Conservation (phyloP, 2,329 filamentous ascomycete species). For the Pseudohalonectria lignicola region DNA sequence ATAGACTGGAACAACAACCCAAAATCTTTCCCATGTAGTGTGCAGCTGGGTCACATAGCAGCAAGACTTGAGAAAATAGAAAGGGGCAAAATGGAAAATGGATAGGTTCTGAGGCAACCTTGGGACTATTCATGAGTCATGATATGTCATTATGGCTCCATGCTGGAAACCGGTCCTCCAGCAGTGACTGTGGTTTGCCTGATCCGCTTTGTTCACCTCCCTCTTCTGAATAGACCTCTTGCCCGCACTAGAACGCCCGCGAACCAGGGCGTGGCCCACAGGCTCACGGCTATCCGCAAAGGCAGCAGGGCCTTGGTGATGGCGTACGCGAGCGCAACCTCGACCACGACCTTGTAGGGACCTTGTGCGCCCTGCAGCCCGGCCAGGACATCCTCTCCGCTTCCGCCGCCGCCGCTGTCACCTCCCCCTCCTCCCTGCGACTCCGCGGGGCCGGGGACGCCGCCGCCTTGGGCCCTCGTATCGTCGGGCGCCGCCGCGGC, state of each 20-base stretch:
- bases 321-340: conserved; percentile 81
- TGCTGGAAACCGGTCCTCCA: too few species aligned
- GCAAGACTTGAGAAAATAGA: too few species aligned
- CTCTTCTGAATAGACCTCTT: neutral
- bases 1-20: too few species aligned
- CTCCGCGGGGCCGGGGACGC: conserved; percentile 1
- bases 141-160: too few species aligned
- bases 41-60: too few species aligned
- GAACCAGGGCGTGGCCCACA: conserved; percentile 91
- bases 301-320: conserved; percentile 81
- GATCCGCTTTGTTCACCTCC: neutral
- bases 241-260: conserved; percentile 49
- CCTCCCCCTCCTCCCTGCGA: conserved; percentile 1
- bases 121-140: too few species aligned
- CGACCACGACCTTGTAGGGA: conserved; percentile 44
- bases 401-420: conserved; percentile 18
- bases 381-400: conserved; percentile 8
- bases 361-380: conserved; percentile 23
- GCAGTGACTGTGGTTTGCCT: too few species aligned
- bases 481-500: conserved; percentile 11
- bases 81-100: too few species aligned
- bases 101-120: too few species aligned
- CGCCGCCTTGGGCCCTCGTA: conserved; percentile 5
- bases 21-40: too few species aligned
- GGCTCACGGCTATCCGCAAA: conserved; percentile 61